Conservation (phyloP, 2,329 filamentous ascomycete species). For the Apiospora saccharicola region DNA sequence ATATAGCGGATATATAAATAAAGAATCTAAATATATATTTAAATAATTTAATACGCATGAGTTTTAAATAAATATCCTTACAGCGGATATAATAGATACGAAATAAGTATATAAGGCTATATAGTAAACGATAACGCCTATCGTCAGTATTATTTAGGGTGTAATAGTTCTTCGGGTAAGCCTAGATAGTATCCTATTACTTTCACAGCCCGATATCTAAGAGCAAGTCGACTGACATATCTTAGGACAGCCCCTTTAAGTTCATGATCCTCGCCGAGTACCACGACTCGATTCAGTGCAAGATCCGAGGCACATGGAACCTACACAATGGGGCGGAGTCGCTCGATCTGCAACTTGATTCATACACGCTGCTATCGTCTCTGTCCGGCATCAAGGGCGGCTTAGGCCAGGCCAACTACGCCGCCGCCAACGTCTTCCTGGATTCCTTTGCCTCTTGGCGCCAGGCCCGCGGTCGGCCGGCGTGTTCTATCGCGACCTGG, state of each 20-base stretch:
- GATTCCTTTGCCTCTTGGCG: constrained; percentile 35
- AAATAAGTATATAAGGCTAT: not conserved
- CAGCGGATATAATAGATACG: constrained; percentile 29
- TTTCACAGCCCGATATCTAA: not conserved
- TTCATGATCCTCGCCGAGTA: constrained; percentile 49
- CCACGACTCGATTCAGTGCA: constrained; percentile 45
- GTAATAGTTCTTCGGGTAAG: constrained; percentile 46
- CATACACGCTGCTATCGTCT: too few species aligned
- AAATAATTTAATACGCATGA: too few species aligned
- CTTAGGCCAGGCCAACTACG: too few species aligned
- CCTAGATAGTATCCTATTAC: too few species aligned
- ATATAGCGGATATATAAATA: too few species aligned
- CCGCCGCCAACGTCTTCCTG: constrained; percentile 24
- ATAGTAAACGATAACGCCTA: too few species aligned
- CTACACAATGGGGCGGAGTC: too few species aligned
- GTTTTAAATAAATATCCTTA: too few species aligned
- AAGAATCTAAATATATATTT: too few species aligned
- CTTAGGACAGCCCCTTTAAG: constrained; percentile 41
- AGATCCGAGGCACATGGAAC: constrained; percentile 43
- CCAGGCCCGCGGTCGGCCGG: constrained; percentile 23
- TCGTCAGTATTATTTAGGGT: constrained; percentile 50
- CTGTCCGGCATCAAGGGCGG: too few species aligned
- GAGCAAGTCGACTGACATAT: not conserved
- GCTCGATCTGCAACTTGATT: too few species aligned
- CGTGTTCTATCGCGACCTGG: constrained; percentile 27